Evolutionary conservation across 106 monocot genomes (phyloP).

Genomic region (Dendrobium nobile): DNA sequence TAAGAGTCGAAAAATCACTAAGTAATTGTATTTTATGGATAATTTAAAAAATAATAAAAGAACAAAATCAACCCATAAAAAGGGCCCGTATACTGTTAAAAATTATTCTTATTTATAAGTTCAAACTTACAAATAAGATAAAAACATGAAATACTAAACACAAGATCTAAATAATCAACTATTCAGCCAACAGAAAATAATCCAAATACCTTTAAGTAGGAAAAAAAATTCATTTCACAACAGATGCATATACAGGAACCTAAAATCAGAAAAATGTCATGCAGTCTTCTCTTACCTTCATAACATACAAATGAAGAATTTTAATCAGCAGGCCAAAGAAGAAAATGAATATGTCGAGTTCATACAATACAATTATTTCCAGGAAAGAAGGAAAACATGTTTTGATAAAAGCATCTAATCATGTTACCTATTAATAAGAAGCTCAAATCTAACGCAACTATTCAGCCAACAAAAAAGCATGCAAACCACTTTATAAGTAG

Average conservation of each 20-base stretch:
- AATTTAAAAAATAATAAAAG: background rate
- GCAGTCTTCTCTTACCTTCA: background rate
- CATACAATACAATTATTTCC: background rate
- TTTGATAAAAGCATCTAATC: background rate
- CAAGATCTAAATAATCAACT: background rate
- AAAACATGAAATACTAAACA: background rate
- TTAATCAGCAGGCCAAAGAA: background rate
- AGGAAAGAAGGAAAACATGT: background rate
- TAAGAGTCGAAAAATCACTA: slow-evolving; percentile 3
- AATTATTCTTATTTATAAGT: background rate
- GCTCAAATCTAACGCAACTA: slow-evolving; percentile 20
- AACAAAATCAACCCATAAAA: background rate
- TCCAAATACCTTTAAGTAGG: background rate
- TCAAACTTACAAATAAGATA: background rate
- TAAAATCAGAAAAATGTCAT: background rate
- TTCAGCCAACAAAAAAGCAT: too few species aligned
- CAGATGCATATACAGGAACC: background rate
- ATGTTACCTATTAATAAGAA: slow-evolving; percentile 39
- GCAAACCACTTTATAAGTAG: too few species aligned
- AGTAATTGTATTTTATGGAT: background rate
- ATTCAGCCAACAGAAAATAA: background rate
- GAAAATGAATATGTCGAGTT: background rate
- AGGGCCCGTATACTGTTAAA: background rate
- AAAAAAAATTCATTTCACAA: background rate
- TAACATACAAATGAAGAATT: background rate